Evolutionary conservation across 2,329 filamentous ascomycete genomes (phyloP), one percentile per base, ranked within the genome.

Genomic region (Kalaharituber pfeilii): DNA sequence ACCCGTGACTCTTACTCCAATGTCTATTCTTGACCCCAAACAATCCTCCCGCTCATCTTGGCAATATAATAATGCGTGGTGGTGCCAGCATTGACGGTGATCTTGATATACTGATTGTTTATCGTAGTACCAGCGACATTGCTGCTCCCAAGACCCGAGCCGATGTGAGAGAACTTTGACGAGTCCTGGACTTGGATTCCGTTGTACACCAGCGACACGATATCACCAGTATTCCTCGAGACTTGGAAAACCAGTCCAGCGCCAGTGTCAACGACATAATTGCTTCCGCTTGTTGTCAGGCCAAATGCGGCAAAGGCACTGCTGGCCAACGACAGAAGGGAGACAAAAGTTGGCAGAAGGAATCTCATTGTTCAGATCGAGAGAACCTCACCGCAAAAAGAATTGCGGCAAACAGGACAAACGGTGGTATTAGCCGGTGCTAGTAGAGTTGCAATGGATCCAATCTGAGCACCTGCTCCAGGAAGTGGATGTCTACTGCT

Each of bases 61-160:
- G 78, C 74, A 4, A 82, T 74, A 60, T 78, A 73, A 67, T 82
- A 82, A 33, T 82, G 79, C 0, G 75, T 82, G 55, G 81, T 67
- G n/a, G 73, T 79, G 45, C 68, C 70, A 0, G 77, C 77, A 7
- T 70, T 72, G 62, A 78, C 81, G 13, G 76, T 79, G 33, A 82
- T 72, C 65, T 80, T 81, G 61, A 79, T 73, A 63, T 78, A 79
- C 56, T 52, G 51, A 63, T 65, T 68, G 54, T 61, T 66, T 25
- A 62, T 59, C 2, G 55, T 55, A 8, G 66, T 71, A 57, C 68
- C 74, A 51, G 70, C 73, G 6, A 82, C 77, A 7, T 72, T 75
- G 6, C 75, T 75, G 2, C 72, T 70, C n/a, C 77, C 77, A 1
- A 80, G 70, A 8, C 77, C 77, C 15, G 76, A 79, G 25, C 69